These are phyloP conservation scores for Syzygium aromaticum DNA, from an alignment of 345 rosid genomes.

Conservation along the genomic window DNA sequence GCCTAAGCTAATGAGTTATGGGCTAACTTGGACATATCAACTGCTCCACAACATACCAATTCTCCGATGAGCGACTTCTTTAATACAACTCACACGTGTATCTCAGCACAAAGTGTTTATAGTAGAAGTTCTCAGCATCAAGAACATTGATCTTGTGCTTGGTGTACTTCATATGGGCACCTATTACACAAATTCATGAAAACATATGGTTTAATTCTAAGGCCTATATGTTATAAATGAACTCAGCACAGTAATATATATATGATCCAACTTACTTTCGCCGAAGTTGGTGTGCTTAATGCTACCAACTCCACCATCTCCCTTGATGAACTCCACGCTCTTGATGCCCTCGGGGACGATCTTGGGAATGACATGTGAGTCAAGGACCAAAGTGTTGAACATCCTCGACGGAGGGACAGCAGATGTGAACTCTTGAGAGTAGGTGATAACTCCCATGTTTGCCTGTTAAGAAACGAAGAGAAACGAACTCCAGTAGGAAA, in stretches of 20 bases:
- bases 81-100: too few relatives aligned
- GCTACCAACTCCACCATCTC: constrained; percentile 1
- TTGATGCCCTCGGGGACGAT: background rate
- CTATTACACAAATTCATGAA: background rate
- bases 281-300: background rate
- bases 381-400: constrained; percentile 4
- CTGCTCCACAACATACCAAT: too few relatives aligned
- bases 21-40: too few relatives aligned
- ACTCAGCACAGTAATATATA: background rate
- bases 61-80: too few relatives aligned
- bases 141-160: constrained; percentile 4
- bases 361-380: constrained; percentile 1
- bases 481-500: too few relatives aligned
- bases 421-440: background rate
- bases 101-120: background rate
- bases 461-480: too few relatives aligned
- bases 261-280: background rate
- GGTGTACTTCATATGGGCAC: background rate
- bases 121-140: background rate
- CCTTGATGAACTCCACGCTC: background rate
- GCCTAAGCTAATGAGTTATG: too few relatives aligned
- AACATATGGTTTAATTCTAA: background rate
- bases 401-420: background rate
- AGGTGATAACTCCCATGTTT: background rate
- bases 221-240: too few relatives aligned